phyloP scores from a whole-genome alignment of 2,329 filamentous ascomycete species.

The Claviceps sp. region DNA sequence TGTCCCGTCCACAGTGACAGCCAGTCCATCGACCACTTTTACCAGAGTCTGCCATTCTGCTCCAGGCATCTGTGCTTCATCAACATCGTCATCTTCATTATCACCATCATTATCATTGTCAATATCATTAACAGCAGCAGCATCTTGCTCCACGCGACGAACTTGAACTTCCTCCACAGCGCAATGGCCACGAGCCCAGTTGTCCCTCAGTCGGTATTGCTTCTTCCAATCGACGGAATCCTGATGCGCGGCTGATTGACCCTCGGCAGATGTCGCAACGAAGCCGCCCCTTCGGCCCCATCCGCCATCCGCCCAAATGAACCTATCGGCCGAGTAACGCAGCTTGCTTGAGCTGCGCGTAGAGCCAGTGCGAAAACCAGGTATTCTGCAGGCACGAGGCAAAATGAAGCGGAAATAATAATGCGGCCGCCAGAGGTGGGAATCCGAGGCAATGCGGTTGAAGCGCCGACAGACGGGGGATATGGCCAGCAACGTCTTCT shows the following conservation, averaged over 20 bases:
- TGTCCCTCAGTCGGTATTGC: conserved; percentile 78
- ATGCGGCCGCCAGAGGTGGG: conserved; percentile 78
- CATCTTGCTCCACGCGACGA: conserved; percentile 18
- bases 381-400: conserved; percentile 63
- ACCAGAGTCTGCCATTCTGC: conserved; percentile 48
- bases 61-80: neutral
- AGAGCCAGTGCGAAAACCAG: conserved; percentile 40
- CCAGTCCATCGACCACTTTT: conserved; percentile 61
- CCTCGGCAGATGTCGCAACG: neutral
- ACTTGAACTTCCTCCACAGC: conserved; percentile 66
- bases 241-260: neutral
- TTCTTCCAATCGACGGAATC: conserved; percentile 64
- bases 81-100: conserved; percentile 16
- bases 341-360: conserved; percentile 19
- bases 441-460: conserved; percentile 59
- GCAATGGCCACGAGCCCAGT: conserved; percentile 78
- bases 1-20: conserved; percentile 59
- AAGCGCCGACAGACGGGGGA: conserved; percentile 63
- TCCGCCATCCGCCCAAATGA: conserved; percentile 30
- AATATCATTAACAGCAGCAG: conserved; percentile 14
- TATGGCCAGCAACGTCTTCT: conserved; percentile 50
- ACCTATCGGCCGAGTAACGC: conserved; percentile 30
- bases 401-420: conserved; percentile 83
- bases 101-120: neutral
- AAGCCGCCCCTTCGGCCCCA: conserved; percentile 26